Conservation (phyloP, 257 asterid genomes). For the Gardenia jasminoides region DNA sequence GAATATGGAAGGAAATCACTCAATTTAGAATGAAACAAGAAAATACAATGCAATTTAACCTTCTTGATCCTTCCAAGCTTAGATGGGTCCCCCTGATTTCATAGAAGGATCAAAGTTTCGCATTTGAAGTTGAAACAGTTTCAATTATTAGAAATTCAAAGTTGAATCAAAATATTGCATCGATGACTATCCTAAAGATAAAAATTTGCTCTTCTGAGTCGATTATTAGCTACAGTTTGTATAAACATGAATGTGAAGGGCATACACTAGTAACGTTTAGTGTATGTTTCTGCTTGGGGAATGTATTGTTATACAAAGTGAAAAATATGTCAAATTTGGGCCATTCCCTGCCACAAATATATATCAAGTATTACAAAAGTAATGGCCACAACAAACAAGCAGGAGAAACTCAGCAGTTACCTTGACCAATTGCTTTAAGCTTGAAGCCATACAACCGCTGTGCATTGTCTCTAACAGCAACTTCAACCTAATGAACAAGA, state of each 20-base stretch:
- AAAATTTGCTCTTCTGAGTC: not conserved
- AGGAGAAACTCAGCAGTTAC: constrained; percentile 33
- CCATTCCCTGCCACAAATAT: not conserved
- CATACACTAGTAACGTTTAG: not conserved
- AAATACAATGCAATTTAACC: not conserved
- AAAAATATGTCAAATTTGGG: not conserved
- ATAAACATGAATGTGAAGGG: not conserved
- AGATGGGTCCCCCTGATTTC: not conserved
- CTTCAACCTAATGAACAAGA: constrained; percentile 67
- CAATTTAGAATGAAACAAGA: not conserved
- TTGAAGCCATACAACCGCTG: constrained; percentile 74
- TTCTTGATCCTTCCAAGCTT: not conserved
- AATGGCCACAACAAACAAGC: not conserved
- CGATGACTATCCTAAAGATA: not conserved
- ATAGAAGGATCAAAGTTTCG: not conserved
- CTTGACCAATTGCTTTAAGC: constrained; percentile 67
- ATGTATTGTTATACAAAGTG: not conserved
- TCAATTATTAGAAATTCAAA: not conserved
- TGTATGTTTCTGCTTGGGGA: not conserved
- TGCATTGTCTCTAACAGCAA: constrained; percentile 91
- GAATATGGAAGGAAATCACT: not conserved
- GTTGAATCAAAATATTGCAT: not conserved
- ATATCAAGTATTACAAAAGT: not conserved
- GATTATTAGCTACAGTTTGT: not conserved
- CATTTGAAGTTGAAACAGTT: not conserved